Conservation (phyloP, 768 basidiomycete genomes). For the Pleurotus cornucopiae region DNA sequence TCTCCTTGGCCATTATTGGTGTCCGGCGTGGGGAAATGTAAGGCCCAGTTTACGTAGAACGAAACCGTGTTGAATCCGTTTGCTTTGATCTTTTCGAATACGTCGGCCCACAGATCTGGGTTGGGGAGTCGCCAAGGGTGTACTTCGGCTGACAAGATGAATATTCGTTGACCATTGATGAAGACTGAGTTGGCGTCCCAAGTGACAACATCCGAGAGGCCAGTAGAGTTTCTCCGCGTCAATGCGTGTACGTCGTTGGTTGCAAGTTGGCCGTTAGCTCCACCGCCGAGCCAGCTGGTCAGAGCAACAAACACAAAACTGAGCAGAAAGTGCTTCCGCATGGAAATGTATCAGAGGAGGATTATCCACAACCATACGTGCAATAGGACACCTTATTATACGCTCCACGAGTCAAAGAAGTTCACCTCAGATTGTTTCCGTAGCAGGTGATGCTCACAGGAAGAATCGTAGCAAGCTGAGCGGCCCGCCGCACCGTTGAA, state of each 20-base stretch:
- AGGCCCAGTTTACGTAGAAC: conserved; percentile 58
- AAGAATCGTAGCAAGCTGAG: too few relatives aligned
- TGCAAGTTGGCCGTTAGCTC: too few relatives aligned
- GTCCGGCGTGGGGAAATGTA: conserved; percentile 43
- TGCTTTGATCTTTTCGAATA: conserved; percentile 60
- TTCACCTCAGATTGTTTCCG: too few relatives aligned
- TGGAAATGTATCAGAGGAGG: too few relatives aligned
- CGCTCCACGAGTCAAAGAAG: too few relatives aligned
- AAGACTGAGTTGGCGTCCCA: conserved; percentile 62
- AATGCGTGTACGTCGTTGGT: neutral
- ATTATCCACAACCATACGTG: too few relatives aligned
- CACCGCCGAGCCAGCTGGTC: too few relatives aligned
- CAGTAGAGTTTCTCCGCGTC: conserved; percentile 32
- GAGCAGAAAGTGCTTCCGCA: too few relatives aligned
- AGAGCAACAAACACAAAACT: too few relatives aligned
- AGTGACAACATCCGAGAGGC: conserved; percentile 42
- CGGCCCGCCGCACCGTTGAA: too few relatives aligned
- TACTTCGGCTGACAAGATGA: conserved; percentile 58
- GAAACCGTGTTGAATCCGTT: conserved; percentile 61
- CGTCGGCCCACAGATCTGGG: conserved; percentile 51
- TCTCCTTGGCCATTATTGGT: conserved; percentile 42
- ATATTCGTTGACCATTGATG: conserved; percentile 52
- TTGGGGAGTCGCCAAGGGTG: conserved; percentile 57
- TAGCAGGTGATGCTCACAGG: too few relatives aligned
- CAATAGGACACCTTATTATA: too few relatives aligned